Base-by-base conservation (phyloP, 352 stramenopile genomes). In the Phytophthora kernoviae region DNA sequence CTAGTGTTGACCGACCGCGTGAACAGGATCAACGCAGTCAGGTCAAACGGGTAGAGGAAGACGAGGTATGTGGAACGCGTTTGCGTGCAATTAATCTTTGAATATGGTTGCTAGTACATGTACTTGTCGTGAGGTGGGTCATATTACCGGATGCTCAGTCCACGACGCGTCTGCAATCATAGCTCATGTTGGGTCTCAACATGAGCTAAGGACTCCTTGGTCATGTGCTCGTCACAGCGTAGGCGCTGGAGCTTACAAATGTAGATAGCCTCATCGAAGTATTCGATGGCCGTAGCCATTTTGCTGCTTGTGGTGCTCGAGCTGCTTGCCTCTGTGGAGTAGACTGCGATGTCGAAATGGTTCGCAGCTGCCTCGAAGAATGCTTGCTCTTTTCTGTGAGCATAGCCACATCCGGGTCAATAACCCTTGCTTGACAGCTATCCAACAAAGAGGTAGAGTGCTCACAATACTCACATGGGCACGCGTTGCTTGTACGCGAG, bases 401-500 rank as follows among this genome's bases (percentile, higher is more conserved):
- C 22, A 14, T 44, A 50, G 15, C 21, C 39, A 21, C 20, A 14
- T 14, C 61, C 2, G 49, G 33, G 32, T 9, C 11, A 41, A 10
- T 11, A 56, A 8, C 27, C 33, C 30, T 30, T 30, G 24, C 24
- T 30, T 30, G 24, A 30, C 24, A 30, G 24, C 24, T 30, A 44
- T 15, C 3, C 5, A 18, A 24, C 12, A 36, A n/a, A 30, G 10
- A 26, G 14, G 27, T n/a, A 8, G 22, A 24, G 15, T 49, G 74
- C 69, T 58, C 56, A 87, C 68, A 65, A 12, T 49, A 77, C 69
- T 58, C 56, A 87, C 68, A 66, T 43, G 1, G 65, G 64, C 24
- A 91, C 50, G 5, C 83, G 77, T 44, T 90, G 83, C 64, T 93
- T 93, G 71, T 90, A 93, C 8, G 79, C 80, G 36, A 93, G 51